Conservation (phyloP, 116 monocot species). For the Iris pallida region DNA sequence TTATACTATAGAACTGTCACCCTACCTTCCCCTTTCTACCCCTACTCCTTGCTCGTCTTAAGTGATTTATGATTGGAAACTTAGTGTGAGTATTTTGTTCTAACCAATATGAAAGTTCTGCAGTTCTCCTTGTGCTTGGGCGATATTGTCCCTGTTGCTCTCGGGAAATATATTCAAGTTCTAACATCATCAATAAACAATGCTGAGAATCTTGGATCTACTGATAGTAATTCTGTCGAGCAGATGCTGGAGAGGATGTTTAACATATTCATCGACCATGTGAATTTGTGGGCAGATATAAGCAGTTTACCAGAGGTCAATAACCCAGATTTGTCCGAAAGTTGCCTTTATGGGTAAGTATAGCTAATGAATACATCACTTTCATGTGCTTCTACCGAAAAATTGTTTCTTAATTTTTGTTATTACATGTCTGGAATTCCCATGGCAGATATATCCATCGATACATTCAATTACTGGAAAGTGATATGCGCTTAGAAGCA, state of each 20-base stretch:
- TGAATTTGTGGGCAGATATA: slow-evolving; percentile 67
- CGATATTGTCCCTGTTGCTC: slow-evolving; percentile 74
- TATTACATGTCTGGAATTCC: slow-evolving; percentile 3
- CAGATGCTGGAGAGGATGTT: slow-evolving; percentile 83
- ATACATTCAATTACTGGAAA: slow-evolving; percentile 73
- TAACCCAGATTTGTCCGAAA: slow-evolving; percentile 63
- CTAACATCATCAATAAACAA: slow-evolving; percentile 48
- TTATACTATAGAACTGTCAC: not conserved
- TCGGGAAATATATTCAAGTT: slow-evolving; percentile 83
- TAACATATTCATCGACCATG: slow-evolving; percentile 78
- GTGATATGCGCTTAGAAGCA: slow-evolving; percentile 48
- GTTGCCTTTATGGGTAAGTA: slow-evolving; percentile 55
- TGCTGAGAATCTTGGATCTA: slow-evolving; percentile 21
- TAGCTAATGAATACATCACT: not conserved
- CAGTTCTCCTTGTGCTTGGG: slow-evolving; percentile 78
- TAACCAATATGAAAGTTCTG: slow-evolving; percentile 6
- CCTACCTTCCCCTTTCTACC: not conserved
- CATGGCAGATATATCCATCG: slow-evolving; percentile 70
- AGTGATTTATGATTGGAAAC: not conserved
- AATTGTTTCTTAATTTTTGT: not conserved
- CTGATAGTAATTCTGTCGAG: slow-evolving; percentile 37
- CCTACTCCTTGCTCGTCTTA: not conserved
- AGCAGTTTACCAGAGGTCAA: slow-evolving; percentile 76
- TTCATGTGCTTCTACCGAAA: not conserved
- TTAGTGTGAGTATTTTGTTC: not conserved